Base-by-base conservation (phyloP, 2,329 filamentous ascomycete genomes). In the Pseudogymnoascus sp. region DNA sequence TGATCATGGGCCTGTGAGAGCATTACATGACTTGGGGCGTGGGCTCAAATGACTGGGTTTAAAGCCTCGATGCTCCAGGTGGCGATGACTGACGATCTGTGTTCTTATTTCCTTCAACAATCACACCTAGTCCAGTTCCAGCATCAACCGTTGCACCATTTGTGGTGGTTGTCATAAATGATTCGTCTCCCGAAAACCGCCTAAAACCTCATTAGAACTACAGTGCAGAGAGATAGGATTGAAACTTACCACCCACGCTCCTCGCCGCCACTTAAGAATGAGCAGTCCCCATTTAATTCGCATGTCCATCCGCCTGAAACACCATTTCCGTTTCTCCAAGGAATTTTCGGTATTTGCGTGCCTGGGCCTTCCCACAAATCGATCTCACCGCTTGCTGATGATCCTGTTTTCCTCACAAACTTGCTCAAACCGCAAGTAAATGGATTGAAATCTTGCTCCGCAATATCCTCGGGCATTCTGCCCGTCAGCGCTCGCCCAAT, bases 401-500 rank as follows among this genome's bases (percentile, higher is more conserved):
- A 76, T 74, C 65, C 76, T 73, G 68, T 78, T 64, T 78, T 78
- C 61, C 85, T 76, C 41, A 77, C 76, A 74, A 87, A 97, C 40
- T 85, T 85, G 68, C 86, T 92, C 69, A 96, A 73, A 0, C 90
- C 88, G 71, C 91, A 93, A 1, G 92, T 96, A 73, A 88, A 96
- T 65, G 91, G 91, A 64, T 83, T 80, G 73, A 96, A 97, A 74
- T 97, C 93, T 66, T 95, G 89, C 61, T 83, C 83, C 6, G 84
- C 84, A 31, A 86, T 80, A 72, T 89, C 85, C 0, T 85, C 82
- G 0, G 93, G 93, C 82, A 93, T 87, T 19, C 75, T 70, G 0
- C 91, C 92, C 1, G 93, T 97, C 69, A 99, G 78, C 0, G 86
- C 87, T 41, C 95, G 83, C 0, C 93, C 93, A 68, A 95, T 84